Conservation (phyloP, 2,329 filamentous ascomycete species). For the Pestalotiopsis sp. region DNA sequence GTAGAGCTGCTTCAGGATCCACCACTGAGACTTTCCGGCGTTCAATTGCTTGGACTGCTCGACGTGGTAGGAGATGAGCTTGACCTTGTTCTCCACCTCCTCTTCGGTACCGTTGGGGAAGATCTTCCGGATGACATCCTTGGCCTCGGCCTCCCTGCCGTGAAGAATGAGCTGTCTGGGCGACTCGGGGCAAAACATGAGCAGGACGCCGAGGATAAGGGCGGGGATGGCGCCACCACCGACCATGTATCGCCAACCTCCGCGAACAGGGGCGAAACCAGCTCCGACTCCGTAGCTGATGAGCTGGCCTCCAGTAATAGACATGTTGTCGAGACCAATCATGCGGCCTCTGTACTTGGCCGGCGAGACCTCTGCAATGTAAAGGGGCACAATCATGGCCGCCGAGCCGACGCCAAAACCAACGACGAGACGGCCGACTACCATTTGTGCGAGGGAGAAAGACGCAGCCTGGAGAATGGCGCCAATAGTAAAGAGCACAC, state of each 20-base stretch:
- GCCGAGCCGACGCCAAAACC: slow-evolving; percentile 52
- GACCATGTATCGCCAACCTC: slow-evolving; percentile 12
- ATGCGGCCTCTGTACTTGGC: slow-evolving; percentile 23
- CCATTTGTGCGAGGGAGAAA: slow-evolving; percentile 44
- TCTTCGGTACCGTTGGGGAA: slow-evolving; percentile 8
- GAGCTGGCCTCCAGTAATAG: slow-evolving; percentile 11
- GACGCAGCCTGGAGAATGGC: slow-evolving; percentile 38
- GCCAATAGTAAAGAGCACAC: slow-evolving; percentile 41
- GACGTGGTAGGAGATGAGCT: slow-evolving; percentile 3
- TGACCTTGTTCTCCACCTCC: slow-evolving; percentile 9
- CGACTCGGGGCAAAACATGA: slow-evolving; percentile 12
- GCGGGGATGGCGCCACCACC: slow-evolving; percentile 10
- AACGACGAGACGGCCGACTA: slow-evolving; percentile 47
- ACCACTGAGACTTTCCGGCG: slow-evolving; percentile 6
- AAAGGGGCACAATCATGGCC: slow-evolving; percentile 44
- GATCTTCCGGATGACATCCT: slow-evolving; percentile 2
- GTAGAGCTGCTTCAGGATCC: slow-evolving; percentile 11
- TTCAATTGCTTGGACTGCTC: slow-evolving; percentile 9
- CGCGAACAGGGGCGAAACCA: slow-evolving; percentile 1
- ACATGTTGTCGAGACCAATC: slow-evolving; percentile 26
- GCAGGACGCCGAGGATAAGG: not conserved
- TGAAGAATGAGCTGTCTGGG: slow-evolving; percentile 4
- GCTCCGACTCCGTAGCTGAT: slow-evolving; percentile 7
- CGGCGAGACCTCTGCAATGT: slow-evolving; percentile 25
- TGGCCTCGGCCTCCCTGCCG: slow-evolving; percentile 1